Base-by-base conservation (phyloP, 441 rosid species). In the Gossypium gossypioides region DNA sequence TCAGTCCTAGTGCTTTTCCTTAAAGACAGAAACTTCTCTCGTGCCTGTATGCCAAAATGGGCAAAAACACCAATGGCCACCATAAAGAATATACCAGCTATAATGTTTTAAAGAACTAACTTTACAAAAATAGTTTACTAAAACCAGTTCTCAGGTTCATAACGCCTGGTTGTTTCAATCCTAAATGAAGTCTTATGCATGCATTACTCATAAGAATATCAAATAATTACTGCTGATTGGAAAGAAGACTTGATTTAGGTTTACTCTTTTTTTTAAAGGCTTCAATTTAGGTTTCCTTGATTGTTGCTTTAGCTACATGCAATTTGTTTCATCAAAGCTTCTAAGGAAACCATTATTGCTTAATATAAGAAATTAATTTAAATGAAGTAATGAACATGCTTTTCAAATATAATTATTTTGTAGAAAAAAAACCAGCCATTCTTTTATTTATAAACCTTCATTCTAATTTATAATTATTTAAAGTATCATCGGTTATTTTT, bases 1-100 rank as follows among this genome's bases (percentile, higher is more conserved):
- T 94, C 97, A 75, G 79, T 75, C 81, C 87, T 85, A 9, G 97
- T 89, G 79, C 93, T 86, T 83, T 94, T 94, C 78, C 84, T 89
- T 81, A 94, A 70, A 25, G 98, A 91, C 50, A 90, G 81, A 82
- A 83, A 90, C 81, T 94, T 94, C 79, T 94, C 98, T 62, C 95
- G 88, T 34, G 98, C 96, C 97, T 94, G 85, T 78, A 55, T 55
- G 65, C 66, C 65, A 73, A 68, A 75, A 67, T 69, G 46, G 21
- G 27, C 22, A 72, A 18, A 18, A 50, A 61, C 75, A 83, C 73
- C 66, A 68, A 69, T 54, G 62, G 71, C 64, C 74, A 74, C 18
- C 46, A 24, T 69, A n/a, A 68, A 74, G 60, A 69, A 73, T 19
- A 62, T 57, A 52, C 29, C 48, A 13, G 34, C 57, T 76, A 57